Conservation (phyloP, 805 yeast species). For the Metschnikowia colocasiae region DNA sequence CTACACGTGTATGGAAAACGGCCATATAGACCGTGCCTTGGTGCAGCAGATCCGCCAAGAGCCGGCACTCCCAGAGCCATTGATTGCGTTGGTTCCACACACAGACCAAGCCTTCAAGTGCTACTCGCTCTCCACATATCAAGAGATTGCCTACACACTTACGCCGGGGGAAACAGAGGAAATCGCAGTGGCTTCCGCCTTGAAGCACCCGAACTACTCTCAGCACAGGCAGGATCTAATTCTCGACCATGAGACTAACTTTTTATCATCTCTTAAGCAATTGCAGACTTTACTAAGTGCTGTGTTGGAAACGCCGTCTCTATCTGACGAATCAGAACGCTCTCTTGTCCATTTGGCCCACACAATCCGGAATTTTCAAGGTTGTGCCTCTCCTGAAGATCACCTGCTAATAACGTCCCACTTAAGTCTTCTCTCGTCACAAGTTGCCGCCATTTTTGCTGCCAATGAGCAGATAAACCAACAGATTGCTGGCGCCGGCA, state of each 20-base stretch:
- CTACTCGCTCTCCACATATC: conserved; percentile 5
- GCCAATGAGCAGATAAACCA: conserved; percentile 12
- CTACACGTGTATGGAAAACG: conserved; percentile 20
- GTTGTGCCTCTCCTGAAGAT: conserved; percentile 5
- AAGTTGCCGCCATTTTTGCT: conserved; percentile 20
- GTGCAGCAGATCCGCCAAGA: conserved; percentile 12
- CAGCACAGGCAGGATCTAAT: conserved; percentile 11
- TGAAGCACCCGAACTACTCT: conserved; percentile 25
- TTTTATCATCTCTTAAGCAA: conserved; percentile 20
- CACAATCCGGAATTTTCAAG: conserved; percentile 18
- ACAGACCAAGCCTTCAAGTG: conserved; percentile 6
- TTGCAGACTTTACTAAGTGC: conserved; percentile 21
- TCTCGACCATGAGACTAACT: conserved; percentile 10
- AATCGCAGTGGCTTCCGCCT: conserved; percentile 31
- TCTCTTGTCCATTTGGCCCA: conserved; percentile 29
- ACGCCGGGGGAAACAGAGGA: conserved; percentile 30
- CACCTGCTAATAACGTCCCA: conserved; percentile 24
- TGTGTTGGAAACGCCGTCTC: conserved; percentile 17
- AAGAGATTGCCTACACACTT: conserved; percentile 17
- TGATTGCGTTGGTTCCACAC: conserved; percentile 10
- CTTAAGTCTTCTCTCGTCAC: conserved; percentile 29
- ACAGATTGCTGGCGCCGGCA: conserved; percentile 8
- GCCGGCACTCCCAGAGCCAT: conserved; percentile 1
- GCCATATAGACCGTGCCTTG: conserved; percentile 3
- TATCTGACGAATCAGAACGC: conserved; percentile 9